Evolutionary conservation across 2,329 filamentous ascomycete species (phyloP).

Genomic region (Fusarium bulbicola): DNA sequence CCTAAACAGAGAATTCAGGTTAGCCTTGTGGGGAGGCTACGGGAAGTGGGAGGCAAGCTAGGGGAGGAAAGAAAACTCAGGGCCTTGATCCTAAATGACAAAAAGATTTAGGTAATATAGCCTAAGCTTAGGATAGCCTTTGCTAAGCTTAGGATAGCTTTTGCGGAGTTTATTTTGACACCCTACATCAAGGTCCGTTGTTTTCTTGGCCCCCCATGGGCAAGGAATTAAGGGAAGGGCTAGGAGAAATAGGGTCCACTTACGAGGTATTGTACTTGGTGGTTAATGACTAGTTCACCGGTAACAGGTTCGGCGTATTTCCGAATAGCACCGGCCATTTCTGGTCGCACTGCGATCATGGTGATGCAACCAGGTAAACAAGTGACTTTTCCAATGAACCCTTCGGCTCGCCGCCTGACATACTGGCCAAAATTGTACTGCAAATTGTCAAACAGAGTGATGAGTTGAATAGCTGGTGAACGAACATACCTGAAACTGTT

Average conservation of each 20-base stretch:
- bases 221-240: too few species aligned
- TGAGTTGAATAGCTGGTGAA: fast-evolving
- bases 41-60: not conserved
- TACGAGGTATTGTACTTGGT: slow-evolving; percentile 38
- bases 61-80: too few species aligned
- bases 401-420: slow-evolving; percentile 31
- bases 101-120: too few species aligned
- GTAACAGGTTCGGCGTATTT: slow-evolving; percentile 36
- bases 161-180: too few species aligned
- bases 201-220: too few species aligned
- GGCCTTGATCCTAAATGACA: too few species aligned
- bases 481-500: slow-evolving; percentile 33
- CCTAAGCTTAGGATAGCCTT: too few species aligned
- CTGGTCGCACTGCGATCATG: slow-evolving; percentile 33
- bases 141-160: too few species aligned
- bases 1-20: not conserved
- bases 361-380: slow-evolving; percentile 37
- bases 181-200: too few species aligned
- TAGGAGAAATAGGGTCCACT: not conserved
- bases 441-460: too few species aligned
- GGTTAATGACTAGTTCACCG: slow-evolving; percentile 26
- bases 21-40: not conserved
- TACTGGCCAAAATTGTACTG: slow-evolving; percentile 37
- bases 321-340: slow-evolving; percentile 35
- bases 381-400: slow-evolving; percentile 28